Base-by-base conservation (phyloP, 768 basidiomycete species). In the Tephrocybe sp. region DNA sequence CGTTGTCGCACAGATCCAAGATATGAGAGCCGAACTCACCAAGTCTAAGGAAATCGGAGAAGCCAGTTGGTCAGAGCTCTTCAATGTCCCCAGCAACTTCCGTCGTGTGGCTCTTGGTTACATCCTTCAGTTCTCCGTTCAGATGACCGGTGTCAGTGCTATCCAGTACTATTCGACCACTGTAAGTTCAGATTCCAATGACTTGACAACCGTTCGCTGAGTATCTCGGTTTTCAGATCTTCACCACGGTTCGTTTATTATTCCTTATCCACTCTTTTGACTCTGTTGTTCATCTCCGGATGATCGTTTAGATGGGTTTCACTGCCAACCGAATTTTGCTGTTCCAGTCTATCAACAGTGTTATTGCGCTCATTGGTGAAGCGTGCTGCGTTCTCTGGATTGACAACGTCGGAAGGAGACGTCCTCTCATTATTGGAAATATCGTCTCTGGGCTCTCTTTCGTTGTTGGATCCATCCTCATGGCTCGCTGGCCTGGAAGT, bases 61-160 rank as follows among this genome's bases (percentile, higher is more conserved):
- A 53, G 67, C 73, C 35, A 69, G 68, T 34, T 76, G 73, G 72
- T 49, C 47, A 4, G 72, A 75, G 54, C 63, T 75, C 6, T 72
- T 78, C 55, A 61, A 60, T 2, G 64, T 69, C 12, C 61, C 65
- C 9, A 73, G 70, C 48, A 80, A 79, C 63, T 73, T 78, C 55
- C 71, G 77, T 5, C 65, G 78, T 9, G 60, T 79, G 1, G 59
- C 69, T 31, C 68, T 80, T 13, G 77, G 77, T 31, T 72, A 69
- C 51, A 74, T 77, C 34, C 63, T 77, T 1, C 76, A 82, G 59
- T 79, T 80, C 57, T 77, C 76, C 7, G 78, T 81, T 8, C 82
- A 84, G 55, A 81, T 82, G 78, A 84, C 82, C 8, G 81, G 77
- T 61, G 72, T 81, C 46, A 77, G 75, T 42, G 77, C 75, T 31